Base-by-base conservation (phyloP, 164 flowering plant species). In the Liquidambar formosana region DNA sequence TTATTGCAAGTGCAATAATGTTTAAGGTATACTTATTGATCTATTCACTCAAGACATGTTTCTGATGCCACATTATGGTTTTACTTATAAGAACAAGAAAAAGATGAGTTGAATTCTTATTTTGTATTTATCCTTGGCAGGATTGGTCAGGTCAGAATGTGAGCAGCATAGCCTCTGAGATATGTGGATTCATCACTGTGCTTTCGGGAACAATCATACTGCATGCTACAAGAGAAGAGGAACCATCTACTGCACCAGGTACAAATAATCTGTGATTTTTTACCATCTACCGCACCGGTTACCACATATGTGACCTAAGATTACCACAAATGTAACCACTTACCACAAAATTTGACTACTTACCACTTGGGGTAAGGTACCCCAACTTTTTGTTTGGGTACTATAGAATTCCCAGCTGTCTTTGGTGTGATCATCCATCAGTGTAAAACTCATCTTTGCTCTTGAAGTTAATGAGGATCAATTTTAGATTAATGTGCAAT, bases 141-240 rank as follows among this genome's bases (percentile, higher is more conserved):
- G 98, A 94, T 72, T 92, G 97, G 96, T 81, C 89, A 25, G 96
- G 88, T 47, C 98, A 92, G 76, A 64, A 78, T 75, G 88, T 61
- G 8, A 90, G 92, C 76, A 88, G 94, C 77, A 88, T 94, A 79
- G 86, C 87, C 52, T 94, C 98, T 69, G 98, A 92, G 76, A 61
- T 94, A 70, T 94, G 98, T 80, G 98, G 98, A 59, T 92, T 94
- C 64, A 84, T 89, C 68, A 92, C 92, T 18, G 90, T 94, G 28
- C 89, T 94, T 56, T 82, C 94, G 47, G 98, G 98, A 72, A 94
- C 98, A 57, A 79, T 92, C 68, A 86, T 94, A 71, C 81, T 94
- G 75, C 98, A 94, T 71, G 69, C 90, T 51, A 94, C 94, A 19
- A 85, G 84, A 82, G 93, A 94, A 70, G 86, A 83, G 68, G 97